These are phyloP conservation scores for Skeletonema menzelii DNA, from an alignment of 108 stramenopile species.

Conservation along the genomic window DNA sequence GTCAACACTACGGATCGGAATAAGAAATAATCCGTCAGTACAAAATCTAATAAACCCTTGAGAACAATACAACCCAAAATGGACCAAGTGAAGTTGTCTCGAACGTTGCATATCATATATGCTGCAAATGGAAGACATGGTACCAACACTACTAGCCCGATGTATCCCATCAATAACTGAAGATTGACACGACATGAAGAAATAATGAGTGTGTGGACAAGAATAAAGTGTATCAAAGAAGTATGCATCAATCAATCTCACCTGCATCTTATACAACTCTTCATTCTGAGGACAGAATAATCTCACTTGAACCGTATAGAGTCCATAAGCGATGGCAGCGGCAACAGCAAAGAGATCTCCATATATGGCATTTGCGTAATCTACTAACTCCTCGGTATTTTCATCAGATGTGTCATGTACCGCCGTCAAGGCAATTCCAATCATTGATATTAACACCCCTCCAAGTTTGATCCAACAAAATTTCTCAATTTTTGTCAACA, in stretches of 20 bases:
- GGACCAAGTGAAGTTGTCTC: background rate
- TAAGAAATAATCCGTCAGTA: constrained; percentile 25
- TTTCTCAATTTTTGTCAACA: constrained; percentile 11
- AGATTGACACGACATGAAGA: background rate
- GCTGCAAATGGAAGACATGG: constrained; percentile 13
- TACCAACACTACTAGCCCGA: constrained; percentile 16
- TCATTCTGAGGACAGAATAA: constrained; percentile 36
- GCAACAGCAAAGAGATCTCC: constrained; percentile 32
- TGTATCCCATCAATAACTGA: constrained; percentile 34
- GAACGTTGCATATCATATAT: background rate
- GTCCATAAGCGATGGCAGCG: constrained; percentile 26
- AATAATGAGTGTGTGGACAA: background rate
- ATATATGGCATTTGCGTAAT: background rate
- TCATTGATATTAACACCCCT: constrained; percentile 14
- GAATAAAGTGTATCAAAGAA: background rate
- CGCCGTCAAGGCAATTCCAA: constrained; percentile 28
- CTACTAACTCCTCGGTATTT: constrained; percentile 1
- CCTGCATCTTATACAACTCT: constrained; percentile 26
- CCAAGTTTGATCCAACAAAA: constrained; percentile 18
- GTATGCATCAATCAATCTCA: background rate
- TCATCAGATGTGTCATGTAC: constrained; percentile 23
- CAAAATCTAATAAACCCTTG: constrained; percentile 34
- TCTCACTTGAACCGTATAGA: constrained; percentile 37
- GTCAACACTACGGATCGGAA: constrained; percentile 35
- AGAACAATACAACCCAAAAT: constrained; percentile 3